Conservation (phyloP, 306 rosid genomes). For the Betula pendula region DNA sequence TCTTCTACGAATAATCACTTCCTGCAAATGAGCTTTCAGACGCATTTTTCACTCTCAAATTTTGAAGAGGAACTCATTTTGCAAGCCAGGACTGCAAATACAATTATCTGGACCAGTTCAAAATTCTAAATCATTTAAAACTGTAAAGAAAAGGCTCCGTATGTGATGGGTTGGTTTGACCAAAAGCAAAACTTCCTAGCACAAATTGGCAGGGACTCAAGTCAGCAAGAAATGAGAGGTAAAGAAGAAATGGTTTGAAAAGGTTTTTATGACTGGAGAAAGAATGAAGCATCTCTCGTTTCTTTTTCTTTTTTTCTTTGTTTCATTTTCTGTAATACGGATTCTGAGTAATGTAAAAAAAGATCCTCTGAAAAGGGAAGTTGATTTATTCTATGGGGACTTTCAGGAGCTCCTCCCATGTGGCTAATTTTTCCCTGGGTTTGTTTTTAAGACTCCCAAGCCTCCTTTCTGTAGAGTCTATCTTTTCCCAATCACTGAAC, state of each 20-base stretch:
- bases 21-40: background rate
- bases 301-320: too few species aligned
- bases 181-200: background rate
- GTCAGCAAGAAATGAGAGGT: too few species aligned
- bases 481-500: constrained; percentile 72
- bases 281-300: too few species aligned
- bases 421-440: constrained; percentile 71
- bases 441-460: constrained; percentile 60
- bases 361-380: too few species aligned
- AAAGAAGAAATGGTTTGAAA: too few species aligned
- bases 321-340: too few species aligned
- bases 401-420: constrained; percentile 64
- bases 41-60: background rate
- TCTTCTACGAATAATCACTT: background rate
- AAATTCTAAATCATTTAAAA: too few species aligned
- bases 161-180: background rate
- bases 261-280: too few species aligned
- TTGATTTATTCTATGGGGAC: constrained; percentile 30
- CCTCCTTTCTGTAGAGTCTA: constrained; percentile 71
- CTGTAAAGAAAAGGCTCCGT: too few species aligned
- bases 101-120: too few species aligned
- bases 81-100: background rate
- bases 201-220: too few species aligned
- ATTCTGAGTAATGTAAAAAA: too few species aligned
- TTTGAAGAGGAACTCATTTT: background rate